Evolutionary conservation across 441 rosid species (phyloP).

Genomic region (Erodium trifolium): DNA sequence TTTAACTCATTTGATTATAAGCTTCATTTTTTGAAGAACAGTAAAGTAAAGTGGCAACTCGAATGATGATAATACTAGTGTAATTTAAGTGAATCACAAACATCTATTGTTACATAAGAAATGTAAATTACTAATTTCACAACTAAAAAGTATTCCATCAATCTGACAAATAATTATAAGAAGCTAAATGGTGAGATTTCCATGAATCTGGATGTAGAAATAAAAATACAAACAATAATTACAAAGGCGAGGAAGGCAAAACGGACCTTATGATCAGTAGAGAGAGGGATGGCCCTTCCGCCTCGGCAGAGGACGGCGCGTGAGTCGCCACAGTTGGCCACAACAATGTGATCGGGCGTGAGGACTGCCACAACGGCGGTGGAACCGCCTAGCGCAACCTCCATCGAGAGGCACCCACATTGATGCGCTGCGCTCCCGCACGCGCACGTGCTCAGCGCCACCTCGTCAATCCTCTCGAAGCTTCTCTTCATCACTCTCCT

Average conservation of each 20-base stretch:
- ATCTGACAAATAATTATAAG: no score
- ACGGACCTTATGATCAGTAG: slow-evolving; percentile 63
- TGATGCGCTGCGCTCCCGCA: slow-evolving; percentile 30
- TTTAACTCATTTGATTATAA: no score
- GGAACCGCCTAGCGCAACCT: slow-evolving; percentile 48
- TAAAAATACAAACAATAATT: no score
- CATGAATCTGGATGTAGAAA: neutral
- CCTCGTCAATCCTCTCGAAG: slow-evolving; percentile 49
- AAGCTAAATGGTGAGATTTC: no score
- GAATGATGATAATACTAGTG: no score
- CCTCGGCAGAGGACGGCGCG: slow-evolving; percentile 69
- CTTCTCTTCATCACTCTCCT: slow-evolving; percentile 40
- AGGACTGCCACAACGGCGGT: slow-evolving; percentile 55
- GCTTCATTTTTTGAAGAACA: no score
- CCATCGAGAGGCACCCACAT: slow-evolving; percentile 41
- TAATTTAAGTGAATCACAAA: no score
- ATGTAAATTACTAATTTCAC: no score
- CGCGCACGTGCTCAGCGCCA: slow-evolving; percentile 36
- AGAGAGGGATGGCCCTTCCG: slow-evolving; percentile 48
- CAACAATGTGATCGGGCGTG: slow-evolving; percentile 39
- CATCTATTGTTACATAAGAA: no score
- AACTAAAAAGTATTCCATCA: no score
- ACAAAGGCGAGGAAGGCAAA: neutral
- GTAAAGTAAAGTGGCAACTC: no score
- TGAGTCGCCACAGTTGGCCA: slow-evolving; percentile 81